These are phyloP conservation scores for Colletotrichum sansevieriae DNA, from an alignment of 2,329 filamentous ascomycete species.

Conservation along the genomic window DNA sequence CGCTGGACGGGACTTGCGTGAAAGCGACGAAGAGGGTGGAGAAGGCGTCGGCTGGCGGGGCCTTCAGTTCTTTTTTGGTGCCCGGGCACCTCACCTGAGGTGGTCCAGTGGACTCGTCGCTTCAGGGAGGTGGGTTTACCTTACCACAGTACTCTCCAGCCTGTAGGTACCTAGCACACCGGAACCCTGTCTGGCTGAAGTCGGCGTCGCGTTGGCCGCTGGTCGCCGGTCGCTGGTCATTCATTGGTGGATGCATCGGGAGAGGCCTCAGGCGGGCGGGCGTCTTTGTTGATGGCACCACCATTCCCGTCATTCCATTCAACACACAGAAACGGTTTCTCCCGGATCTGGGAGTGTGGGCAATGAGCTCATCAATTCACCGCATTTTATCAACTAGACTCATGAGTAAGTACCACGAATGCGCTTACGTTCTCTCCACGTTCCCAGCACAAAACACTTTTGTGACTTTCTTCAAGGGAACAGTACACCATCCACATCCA, in stretches of 20 bases:
- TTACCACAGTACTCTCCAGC: too few relatives aligned
- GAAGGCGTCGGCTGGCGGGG: slow-evolving; percentile 13
- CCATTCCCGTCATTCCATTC: not conserved
- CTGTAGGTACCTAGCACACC: too few relatives aligned
- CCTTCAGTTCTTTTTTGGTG: not conserved
- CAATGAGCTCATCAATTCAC: slow-evolving; percentile 16
- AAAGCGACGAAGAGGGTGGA: too few relatives aligned
- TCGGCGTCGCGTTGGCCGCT: too few relatives aligned
- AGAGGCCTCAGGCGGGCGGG: too few relatives aligned
- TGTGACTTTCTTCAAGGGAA: not conserved
- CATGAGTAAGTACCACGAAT: not conserved
- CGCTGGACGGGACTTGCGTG: too few relatives aligned
- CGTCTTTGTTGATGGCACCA: not conserved
- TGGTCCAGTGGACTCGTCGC: too few relatives aligned
- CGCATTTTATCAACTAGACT: not conserved
- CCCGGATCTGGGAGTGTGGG: not conserved
- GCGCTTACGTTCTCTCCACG: not conserved
- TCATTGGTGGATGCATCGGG: too few relatives aligned
- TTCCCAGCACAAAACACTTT: not conserved
- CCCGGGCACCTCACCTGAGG: too few relatives aligned
- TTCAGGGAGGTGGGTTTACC: too few relatives aligned
- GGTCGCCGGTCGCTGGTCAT: too few relatives aligned
- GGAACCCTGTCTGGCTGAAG: too few relatives aligned
- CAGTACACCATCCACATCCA: not conserved
- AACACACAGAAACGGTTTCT: not conserved